Percentiles rank a stretch among this genome's conserved stretches.
Conservation (phyloP, 1,284 basidiomycete species). For the Ustilago curta region DNA sequence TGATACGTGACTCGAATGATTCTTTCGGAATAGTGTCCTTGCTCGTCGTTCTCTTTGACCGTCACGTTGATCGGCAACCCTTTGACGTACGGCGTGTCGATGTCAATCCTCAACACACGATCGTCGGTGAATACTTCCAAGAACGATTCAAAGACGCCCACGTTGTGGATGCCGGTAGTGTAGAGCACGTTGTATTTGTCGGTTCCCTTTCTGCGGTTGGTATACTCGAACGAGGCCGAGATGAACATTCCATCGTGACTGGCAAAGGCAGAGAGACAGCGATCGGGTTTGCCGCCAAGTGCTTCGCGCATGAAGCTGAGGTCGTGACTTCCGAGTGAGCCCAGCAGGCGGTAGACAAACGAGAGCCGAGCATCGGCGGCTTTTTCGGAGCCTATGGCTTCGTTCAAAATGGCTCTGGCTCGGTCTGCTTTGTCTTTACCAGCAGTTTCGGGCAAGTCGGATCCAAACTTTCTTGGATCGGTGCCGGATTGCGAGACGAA, state of each 20-base stretch:
- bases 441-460: slow-evolving; percentile 55
- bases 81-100: slow-evolving; percentile 70
- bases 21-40: slow-evolving; percentile 61
- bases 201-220: slow-evolving; percentile 22
- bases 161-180: slow-evolving; percentile 61
- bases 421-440: slow-evolving; percentile 22
- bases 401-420: slow-evolving; percentile 32
- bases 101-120: slow-evolving; percentile 69
- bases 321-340: slow-evolving; percentile 70
- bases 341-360: slow-evolving; percentile 67
- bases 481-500: slow-evolving; percentile 70
- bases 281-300: slow-evolving; percentile 45
- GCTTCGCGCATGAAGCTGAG: slow-evolving; percentile 71
- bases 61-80: slow-evolving; percentile 70
- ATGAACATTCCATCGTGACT: slow-evolving; percentile 53
- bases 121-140: slow-evolving; percentile 71
- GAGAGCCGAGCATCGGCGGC: slow-evolving; percentile 55
- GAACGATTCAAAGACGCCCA: slow-evolving; percentile 71
- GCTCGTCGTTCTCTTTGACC: slow-evolving; percentile 61
- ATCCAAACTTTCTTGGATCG: slow-evolving; percentile 61
- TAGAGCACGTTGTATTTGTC: slow-evolving; percentile 48
- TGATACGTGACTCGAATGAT: slow-evolving; percentile 70
- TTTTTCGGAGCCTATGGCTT: slow-evolving; percentile 53
- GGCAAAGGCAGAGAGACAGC: slow-evolving; percentile 41
- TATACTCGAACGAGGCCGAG: slow-evolving; percentile 47